Base-by-base conservation (phyloP, 2,329 filamentous ascomycete species). In the Verticillium tricorpus region DNA sequence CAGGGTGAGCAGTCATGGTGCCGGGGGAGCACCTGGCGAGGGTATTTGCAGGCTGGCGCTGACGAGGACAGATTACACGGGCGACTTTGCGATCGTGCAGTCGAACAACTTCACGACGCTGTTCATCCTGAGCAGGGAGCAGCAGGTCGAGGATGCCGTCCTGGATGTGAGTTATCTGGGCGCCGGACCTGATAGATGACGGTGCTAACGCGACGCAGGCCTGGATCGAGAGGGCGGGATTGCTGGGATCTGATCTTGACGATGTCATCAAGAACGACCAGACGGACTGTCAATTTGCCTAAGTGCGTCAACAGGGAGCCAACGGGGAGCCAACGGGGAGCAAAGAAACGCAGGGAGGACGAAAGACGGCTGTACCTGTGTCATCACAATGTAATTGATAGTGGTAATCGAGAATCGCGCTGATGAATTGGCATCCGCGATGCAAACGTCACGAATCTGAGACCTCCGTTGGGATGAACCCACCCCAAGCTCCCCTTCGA, bases 81-180 rank as follows among this genome's bases (percentile, higher is more conserved):
- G 67, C 28, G 69, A 73, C 55, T 69, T 73, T 63, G 71, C 71
- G 25, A 66, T 74, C 57, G 70, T 74, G 4, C 72, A 74, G 59
- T 68, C 69, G 25, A 71, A 68, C 65, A 73, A 73, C 63, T 73
- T 73, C 57, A 68, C 66, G 14, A 73, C 72, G 9, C 67, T 73
- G 28, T 74, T 74, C 60, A 65, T 74, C 52, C 68, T 74, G 45
- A 74, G 71, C 59, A 67, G 72, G 14, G 62, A 70, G 55, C 71
- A 71, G 64, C 64, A 69, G 17, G 65, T 69, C 28, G 66, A 70
- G 12, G 69, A 68, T 2, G 60, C 64, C 17, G 64, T 68, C 34
- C 63, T 74, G 8, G 67, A 74, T 56, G 71, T 73, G 64, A 67
- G 71, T 28, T 68, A 8, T 2, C 15, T 9, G 12, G 17, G 15